Evolutionary conservation across 768 basidiomycete species (phyloP), one percentile per base, ranked within the genome.

Genomic region (Suillus tomentosus): DNA sequence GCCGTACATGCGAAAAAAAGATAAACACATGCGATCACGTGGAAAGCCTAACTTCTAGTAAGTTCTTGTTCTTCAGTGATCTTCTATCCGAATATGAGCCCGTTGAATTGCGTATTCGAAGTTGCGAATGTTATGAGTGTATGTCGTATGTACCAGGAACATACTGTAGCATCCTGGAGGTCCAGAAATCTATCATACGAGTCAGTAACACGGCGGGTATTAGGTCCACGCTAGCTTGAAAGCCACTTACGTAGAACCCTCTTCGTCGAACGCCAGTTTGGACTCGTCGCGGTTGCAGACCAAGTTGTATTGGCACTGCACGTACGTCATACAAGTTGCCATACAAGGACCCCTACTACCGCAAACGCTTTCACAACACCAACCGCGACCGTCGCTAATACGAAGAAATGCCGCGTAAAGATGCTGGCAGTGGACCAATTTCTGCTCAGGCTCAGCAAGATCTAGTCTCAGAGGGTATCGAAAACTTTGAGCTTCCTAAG

Each of bases 401-500:
- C 24, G 48, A 64, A 42, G 54, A 2, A 63, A 92, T 92, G 90
- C 90, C 90, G 17, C 85, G 89, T 43, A 91, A 89, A 77, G 89
- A 92, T 63, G 70, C 82, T 14, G 74, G 78, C 0, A 78, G 81
- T 37, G 83, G 82, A 0, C 79, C 80, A 0, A 84, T 88, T 45
- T 85, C 86, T 2, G 92, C 92, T 0, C 86, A 92, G 70, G 84
- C 88, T 0, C 92, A 94, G 69, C 92, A 94, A 70, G 88, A 92
- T 45, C 83, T 87, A 5, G 86, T 89, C 39, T 89, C 91, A 4
- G 90, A 92, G 53, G 92, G 94, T 1, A 92, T 97, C 60, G 92
- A 95, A 68, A 91, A 92, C 76, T 95, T 86, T 73, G 94, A 97
- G 71, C 80, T 96, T 2, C 95, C 95, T 7, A 92, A 92, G 72